Percentiles rank a stretch among this genome's conserved stretches.
These are phyloP conservation scores for Scedosporium aurantiacum DNA, from an alignment of 2,329 filamentous ascomycete species.

Conservation along the genomic window DNA sequence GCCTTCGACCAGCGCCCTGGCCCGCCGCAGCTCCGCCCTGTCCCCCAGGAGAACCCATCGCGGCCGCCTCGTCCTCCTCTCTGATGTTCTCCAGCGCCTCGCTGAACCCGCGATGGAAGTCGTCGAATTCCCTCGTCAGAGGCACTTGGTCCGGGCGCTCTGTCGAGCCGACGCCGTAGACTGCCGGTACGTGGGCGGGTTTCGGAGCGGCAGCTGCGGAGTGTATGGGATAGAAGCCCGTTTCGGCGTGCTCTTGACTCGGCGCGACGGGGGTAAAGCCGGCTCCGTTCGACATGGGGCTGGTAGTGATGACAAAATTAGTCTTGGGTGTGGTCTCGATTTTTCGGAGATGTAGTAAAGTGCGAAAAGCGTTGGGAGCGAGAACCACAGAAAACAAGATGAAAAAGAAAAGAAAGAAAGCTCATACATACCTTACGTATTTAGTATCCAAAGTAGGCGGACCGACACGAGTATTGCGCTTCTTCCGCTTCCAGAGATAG, in stretches of 20 bases:
- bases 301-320: slow-evolving; percentile 12
- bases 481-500: slow-evolving; percentile 32
- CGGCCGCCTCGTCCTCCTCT: slow-evolving; percentile 15
- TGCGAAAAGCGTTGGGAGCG: not conserved
- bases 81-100: slow-evolving; percentile 26
- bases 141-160: slow-evolving; percentile 25
- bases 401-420: too few relatives aligned
- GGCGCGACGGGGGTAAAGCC: slow-evolving; percentile 16
- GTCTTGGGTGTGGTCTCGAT: not conserved
- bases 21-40: not conserved
- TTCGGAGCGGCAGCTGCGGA: slow-evolving; percentile 6
- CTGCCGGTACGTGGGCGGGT: slow-evolving; percentile 3
- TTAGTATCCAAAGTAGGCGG: slow-evolving; percentile 27
- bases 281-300: slow-evolving; percentile 19
- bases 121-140: slow-evolving; percentile 31
- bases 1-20: not conserved
- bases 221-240: slow-evolving; percentile 9
- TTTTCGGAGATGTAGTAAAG: not conserved
- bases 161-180: slow-evolving; percentile 10
- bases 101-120: slow-evolving; percentile 32
- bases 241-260: slow-evolving; percentile 8
- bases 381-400: too few relatives aligned
- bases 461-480: slow-evolving; percentile 29
- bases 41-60: not conserved
- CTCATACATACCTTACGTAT: slow-evolving; percentile 27